Evolutionary conservation across 1,139 yeast genomes (phyloP).

Genomic region (Candida tropicalis): DNA sequence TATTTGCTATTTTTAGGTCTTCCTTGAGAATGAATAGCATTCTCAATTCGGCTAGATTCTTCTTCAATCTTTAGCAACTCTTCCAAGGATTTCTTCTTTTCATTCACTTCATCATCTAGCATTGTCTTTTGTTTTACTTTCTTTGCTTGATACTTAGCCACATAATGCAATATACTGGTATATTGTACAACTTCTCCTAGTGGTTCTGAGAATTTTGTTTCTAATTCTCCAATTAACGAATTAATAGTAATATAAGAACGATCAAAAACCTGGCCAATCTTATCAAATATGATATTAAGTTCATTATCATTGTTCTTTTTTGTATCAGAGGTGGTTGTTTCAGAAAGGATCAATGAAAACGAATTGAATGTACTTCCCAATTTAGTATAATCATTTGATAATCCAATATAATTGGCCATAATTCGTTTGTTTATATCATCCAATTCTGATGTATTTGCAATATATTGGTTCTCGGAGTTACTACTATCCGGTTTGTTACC

Average conservation of each 20-base stretch:
- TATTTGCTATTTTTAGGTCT: constrained; percentile 31
- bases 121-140: constrained; percentile 69
- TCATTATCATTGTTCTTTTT: constrained; percentile 25
- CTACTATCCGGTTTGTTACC: constrained; percentile 2
- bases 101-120: constrained; percentile 55
- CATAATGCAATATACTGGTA: constrained; percentile 65
- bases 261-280: constrained; percentile 81
- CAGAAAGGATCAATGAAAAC: constrained; percentile 60
- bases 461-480: constrained; percentile 16
- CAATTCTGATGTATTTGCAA: constrained; percentile 45
- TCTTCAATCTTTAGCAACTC: constrained; percentile 43
- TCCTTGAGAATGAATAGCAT: constrained; percentile 30
- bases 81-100: constrained; percentile 46
- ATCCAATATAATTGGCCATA: constrained; percentile 61
- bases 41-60: constrained; percentile 41
- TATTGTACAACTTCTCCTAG: constrained; percentile 81
- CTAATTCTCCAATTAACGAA: constrained; percentile 65
- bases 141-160: constrained; percentile 68
- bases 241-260: constrained; percentile 68
- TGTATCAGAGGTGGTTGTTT: constrained; percentile 20
- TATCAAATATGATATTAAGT: constrained; percentile 54
- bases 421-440: constrained; percentile 70
- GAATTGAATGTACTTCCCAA: constrained; percentile 74
- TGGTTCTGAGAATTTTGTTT: constrained; percentile 80
- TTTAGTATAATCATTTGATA: constrained; percentile 69